These are phyloP conservation scores for Gracilaria vermiculophylla DNA, from an alignment of 23 red algal species.

Conservation along the genomic window DNA sequence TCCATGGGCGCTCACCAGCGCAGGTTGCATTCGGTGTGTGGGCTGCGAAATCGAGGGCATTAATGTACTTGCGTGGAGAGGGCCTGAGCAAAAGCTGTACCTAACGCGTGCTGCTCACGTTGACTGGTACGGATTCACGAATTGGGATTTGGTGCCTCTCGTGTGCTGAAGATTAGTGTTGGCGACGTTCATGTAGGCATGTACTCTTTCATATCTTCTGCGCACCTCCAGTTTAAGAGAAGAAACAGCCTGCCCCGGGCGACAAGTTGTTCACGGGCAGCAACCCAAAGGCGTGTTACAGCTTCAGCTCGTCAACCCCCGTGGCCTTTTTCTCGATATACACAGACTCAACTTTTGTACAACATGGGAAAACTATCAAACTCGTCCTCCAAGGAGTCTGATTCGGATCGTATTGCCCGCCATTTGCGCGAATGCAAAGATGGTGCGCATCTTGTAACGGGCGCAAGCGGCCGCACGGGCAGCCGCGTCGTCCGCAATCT, in stretches of 20 bases:
- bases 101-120: no score
- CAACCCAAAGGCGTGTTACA: neutral
- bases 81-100: no score
- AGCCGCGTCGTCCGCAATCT: constrained; percentile 72
- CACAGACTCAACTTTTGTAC: neutral
- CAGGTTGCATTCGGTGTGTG: no score
- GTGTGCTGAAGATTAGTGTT: no score
- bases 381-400: neutral
- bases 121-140: no score
- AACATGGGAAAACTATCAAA: neutral
- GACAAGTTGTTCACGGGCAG: no score
- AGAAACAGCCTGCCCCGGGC: neutral
- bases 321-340: neutral
- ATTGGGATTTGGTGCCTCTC: no score
- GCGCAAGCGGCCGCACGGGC: constrained; percentile 87
- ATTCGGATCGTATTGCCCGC: neutral
- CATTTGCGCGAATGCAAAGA: neutral
- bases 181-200: no score
- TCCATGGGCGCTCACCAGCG: no score
- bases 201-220: neutral
- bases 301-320: neutral
- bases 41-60: no score
- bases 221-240: neutral
- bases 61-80: no score
- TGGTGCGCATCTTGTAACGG: constrained; percentile 70